Conservation (phyloP, 257 asterid species). For the Jasminum sambac region DNA sequence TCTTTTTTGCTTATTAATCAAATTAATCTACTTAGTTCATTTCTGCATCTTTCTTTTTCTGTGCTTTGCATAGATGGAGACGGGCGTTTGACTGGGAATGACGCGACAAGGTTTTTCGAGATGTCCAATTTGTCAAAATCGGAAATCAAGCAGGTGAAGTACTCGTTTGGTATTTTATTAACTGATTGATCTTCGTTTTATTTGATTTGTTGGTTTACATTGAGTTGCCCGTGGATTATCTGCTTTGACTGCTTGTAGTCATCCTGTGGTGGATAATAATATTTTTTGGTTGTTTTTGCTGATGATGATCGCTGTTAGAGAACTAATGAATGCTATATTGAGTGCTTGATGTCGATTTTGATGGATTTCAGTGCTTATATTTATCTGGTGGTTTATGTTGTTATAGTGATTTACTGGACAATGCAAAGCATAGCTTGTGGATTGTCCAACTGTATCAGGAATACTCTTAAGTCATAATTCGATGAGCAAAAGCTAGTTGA, state of each 20-base stretch:
- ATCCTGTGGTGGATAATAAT: neutral
- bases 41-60: conserved; percentile 10
- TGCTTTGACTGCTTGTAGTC: neutral
- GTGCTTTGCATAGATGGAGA: conserved; percentile 57
- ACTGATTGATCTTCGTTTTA: neutral
- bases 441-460: neutral
- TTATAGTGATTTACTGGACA: neutral
- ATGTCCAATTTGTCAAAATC: conserved; percentile 64
- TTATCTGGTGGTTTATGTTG: conserved; percentile 3
- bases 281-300: neutral
- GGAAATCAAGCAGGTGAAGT: conserved; percentile 75
- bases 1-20: neutral
- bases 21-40: neutral
- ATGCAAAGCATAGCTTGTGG: neutral
- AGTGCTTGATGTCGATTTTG: neutral
- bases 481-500: no score
- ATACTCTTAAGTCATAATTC: neutral
- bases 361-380: neutral
- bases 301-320: neutral
- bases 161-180: neutral
- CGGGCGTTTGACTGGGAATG: conserved; percentile 81
- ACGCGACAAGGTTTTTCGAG: conserved; percentile 61
- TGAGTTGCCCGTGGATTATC: neutral
- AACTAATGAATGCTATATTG: neutral
- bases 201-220: neutral